phyloP scores from a whole-genome alignment of 2,329 filamentous ascomycete genomes.

The Juglanconis oblonga region DNA sequence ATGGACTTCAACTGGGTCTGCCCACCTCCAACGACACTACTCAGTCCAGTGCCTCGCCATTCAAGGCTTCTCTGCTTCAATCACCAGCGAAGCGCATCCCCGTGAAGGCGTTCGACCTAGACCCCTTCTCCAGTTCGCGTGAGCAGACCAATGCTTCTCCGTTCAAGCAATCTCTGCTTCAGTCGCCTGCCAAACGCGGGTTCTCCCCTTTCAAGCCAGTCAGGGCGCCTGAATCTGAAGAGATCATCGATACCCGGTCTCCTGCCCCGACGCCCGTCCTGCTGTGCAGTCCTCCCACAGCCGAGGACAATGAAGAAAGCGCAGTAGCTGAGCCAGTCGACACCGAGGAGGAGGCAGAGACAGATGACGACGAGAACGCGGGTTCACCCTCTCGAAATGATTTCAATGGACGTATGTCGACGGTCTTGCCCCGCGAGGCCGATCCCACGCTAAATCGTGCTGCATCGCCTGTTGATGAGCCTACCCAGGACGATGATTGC shows the following conservation, averaged over 20 bases:
- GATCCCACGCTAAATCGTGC: conserved; percentile 24
- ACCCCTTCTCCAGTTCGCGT: conserved; percentile 23
- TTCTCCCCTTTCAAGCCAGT: conserved; percentile 34
- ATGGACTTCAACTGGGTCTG: conserved; percentile 27
- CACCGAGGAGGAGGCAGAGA: neutral
- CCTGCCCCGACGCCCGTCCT: conserved; percentile 11
- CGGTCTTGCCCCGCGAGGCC: conserved; percentile 28
- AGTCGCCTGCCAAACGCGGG: conserved; percentile 37
- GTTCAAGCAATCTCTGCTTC: conserved; percentile 46
- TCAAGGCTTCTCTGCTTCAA: conserved; percentile 40
- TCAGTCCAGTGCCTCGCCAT: conserved; percentile 30
- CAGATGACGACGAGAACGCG: conserved; percentile 5
- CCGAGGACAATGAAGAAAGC: neutral
- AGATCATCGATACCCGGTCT: conserved; percentile 19
- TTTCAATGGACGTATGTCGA: conserved; percentile 14
- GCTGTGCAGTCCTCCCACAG: conserved; percentile 4
- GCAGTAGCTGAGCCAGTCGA: neutral
- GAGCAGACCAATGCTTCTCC: conserved; percentile 31
- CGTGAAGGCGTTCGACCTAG: conserved; percentile 35
- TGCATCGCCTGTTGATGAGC: neutral
- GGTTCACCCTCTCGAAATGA: neutral
- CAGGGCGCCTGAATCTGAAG: conserved; percentile 31
- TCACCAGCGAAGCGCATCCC: conserved; percentile 50
- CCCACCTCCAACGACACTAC: conserved; percentile 20
- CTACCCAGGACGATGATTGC: conserved; percentile 17